These are phyloP conservation scores for Manihot esculenta DNA, from an alignment of 441 rosid genomes.

Conservation along the genomic window DNA sequence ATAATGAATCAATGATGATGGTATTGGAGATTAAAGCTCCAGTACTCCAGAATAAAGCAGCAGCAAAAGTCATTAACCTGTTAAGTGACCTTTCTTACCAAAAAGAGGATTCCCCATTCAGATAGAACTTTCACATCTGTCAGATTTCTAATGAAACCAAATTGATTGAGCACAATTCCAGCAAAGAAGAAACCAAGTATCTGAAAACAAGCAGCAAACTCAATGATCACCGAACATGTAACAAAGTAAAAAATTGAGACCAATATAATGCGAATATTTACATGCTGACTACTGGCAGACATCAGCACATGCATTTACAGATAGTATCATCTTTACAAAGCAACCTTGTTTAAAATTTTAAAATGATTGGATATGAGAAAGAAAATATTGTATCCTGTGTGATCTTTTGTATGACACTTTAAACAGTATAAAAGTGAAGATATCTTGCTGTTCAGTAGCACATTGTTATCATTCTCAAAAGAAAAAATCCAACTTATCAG, in stretches of 20 bases:
- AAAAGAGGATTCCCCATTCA: conserved; percentile 98
- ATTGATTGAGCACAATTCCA: conserved; percentile 87
- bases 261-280: background rate
- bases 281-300: background rate
- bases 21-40: background rate
- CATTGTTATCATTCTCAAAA: background rate
- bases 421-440: background rate
- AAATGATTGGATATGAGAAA: background rate
- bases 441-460: background rate
- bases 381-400: background rate
- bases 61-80: conserved; percentile 5
- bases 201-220: conserved; percentile 40
- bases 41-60: conserved; percentile 1
- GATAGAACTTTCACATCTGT: conserved; percentile 94
- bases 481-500: background rate
- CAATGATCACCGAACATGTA: background rate
- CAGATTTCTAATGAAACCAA: conserved; percentile 86
- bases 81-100: conserved; percentile 53
- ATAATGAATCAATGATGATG: background rate
- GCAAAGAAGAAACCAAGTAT: conserved; percentile 99
- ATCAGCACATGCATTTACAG: background rate
- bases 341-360: background rate
- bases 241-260: background rate
- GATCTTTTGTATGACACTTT: background rate
- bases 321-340: background rate